Base-by-base conservation (phyloP, 768 basidiomycete species). In the Cantharellus anzutake region DNA sequence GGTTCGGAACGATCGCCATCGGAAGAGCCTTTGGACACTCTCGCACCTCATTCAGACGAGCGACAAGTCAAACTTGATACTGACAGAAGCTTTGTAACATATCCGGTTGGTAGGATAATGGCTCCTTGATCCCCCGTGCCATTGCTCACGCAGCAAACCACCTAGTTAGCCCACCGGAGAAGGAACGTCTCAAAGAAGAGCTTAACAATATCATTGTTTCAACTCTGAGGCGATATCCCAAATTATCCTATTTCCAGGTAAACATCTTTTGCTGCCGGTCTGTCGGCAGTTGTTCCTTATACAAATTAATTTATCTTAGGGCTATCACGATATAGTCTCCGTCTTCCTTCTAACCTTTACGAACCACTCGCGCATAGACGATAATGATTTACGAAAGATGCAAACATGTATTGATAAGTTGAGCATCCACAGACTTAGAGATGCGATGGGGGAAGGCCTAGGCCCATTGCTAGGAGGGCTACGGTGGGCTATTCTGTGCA, bases 301-400 rank as follows among this genome's bases (percentile, higher is more conserved):
- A 34, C 39, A 42, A 40, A 29, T 3, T 42, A 29, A 29, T 7
- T 50, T 41, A 38, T 37, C 5, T 39, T 68, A 93, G 82, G 92
- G 92, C 51, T 94, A 86, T 70, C 92, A 96, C 67, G 92, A 96
- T 66, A 89, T 97, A 50, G 75, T 89, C 29, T 85, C 88, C 0
- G 89, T 96, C 7, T 62, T 96, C 2, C 82, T 81, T 64, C 74
- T 91, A 40, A 88, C 86, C 0, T 71, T 90, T 3, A 84, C 84
- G 2, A 69, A 68, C 35, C 78, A 80, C 51, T 64, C 80, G 34
- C 83, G 78, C 51, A 68, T 82, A 0, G 68, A 70, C 2, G 81
- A 78, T 55, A 75, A 75, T 4, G 37, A 39, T 35, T 58, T 50
- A 37, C 14, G 38, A 51, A n/a, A 53, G 29, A 57, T 60, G 5